Evolutionary conservation across 129 eudicot species (phyloP), one percentile per base, ranked within the genome.

Genomic region (Flaveria ramosissima): DNA sequence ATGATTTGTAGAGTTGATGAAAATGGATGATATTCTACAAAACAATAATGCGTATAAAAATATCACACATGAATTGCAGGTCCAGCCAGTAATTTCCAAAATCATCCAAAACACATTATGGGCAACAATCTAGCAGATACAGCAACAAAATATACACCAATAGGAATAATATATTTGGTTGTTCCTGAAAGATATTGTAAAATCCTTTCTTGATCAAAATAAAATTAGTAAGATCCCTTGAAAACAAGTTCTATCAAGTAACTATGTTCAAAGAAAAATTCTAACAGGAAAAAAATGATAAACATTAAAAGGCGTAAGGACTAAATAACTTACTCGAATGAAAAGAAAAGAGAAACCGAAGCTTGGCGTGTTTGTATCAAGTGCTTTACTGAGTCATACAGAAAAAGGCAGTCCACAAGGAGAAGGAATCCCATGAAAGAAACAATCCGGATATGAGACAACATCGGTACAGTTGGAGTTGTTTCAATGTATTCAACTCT

Each of bases 351-450:
- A 45, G 97, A 89, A 69, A 89, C 99, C 2, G 99, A 95, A 65
- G 99, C 97, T 79, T 86, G 88, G 17, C 95, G 89, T 9, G 99
- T 95, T 83, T 89, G 86, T 67, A 95, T 71, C 88, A 95, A 71
- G 78, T 83, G 79, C 78, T 85, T 95, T 45, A 89, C 80, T 0
- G 94, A 88, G 73, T 87, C 85, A 85, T 89, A 95, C 66, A 91
- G 62, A 79, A 95, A 89, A 32, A 88, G 81, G 74, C 92, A 84
- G 89, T 95, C 99, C 14, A 92, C 59, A 73, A 95, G 86, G n/a
- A 95, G 88, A 70, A 95, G 99, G 82, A 95, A 95, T 20, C 97
- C 99, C 97, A 95, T 80, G 78, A 95, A 95, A 72, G 99, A 91
- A 52, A 95, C 94, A 36, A 95, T 95, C 77, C 99, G 88, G 57